Conservation (phyloP, 2,329 filamentous ascomycete genomes). For the Sordariomycetes sp. region DNA sequence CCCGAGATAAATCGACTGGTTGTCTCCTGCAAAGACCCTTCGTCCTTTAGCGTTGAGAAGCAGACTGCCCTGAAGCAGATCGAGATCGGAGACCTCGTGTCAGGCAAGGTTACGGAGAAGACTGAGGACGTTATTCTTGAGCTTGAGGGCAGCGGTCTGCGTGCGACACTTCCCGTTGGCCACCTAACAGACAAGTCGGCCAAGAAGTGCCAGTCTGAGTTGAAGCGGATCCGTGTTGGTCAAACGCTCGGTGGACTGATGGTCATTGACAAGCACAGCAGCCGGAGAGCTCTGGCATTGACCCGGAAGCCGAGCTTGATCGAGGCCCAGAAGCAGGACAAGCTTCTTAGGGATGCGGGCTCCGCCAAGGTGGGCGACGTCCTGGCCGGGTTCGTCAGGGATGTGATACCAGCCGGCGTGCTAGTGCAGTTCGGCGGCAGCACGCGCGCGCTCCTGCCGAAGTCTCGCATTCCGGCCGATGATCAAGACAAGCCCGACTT, state of each 20-base stretch:
- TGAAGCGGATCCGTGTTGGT: constrained; percentile 76
- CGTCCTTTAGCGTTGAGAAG: constrained; percentile 62
- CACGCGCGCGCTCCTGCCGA: constrained; percentile 69
- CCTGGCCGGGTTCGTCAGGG: constrained; percentile 72
- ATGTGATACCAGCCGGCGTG: constrained; percentile 68
- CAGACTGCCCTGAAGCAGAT: constrained; percentile 68
- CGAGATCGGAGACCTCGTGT: constrained; percentile 62
- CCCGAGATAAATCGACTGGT: constrained; percentile 60
- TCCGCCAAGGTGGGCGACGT: constrained; percentile 59
- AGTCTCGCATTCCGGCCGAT: constrained; percentile 64
- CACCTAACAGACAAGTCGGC: constrained; percentile 79
- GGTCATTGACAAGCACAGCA: constrained; percentile 75
- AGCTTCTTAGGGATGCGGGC: constrained; percentile 60
- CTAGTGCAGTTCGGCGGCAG: constrained; percentile 83
- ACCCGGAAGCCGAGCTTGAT: constrained; percentile 78
- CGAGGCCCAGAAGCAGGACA: constrained; percentile 60
- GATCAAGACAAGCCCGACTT: constrained; percentile 60
- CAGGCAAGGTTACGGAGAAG: constrained; percentile 73
- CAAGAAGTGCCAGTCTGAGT: constrained; percentile 64
- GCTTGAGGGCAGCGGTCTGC: constrained; percentile 61
- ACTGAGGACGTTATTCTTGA: constrained; percentile 68
- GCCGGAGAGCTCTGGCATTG: constrained; percentile 63
- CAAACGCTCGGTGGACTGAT: constrained; percentile 75
- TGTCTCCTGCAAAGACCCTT: constrained; percentile 88
- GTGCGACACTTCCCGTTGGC: constrained; percentile 63